Percentiles rank a stretch among this genome's conserved stretches.
Conservation (phyloP, 2,329 filamentous ascomycete species). For the Hypoxylon sp. region DNA sequence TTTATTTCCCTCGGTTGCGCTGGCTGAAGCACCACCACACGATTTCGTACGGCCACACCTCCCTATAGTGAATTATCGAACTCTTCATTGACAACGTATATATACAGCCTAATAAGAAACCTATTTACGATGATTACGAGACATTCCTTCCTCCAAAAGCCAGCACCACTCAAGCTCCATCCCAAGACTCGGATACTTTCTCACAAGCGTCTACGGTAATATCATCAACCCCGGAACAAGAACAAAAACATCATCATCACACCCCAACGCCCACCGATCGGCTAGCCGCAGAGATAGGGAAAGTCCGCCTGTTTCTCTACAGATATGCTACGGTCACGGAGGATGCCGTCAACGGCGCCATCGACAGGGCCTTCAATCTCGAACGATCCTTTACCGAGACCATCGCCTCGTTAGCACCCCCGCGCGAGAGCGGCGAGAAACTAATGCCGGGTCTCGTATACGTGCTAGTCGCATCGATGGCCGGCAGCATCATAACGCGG, state of each 20-base stretch:
- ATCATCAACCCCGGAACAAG: conserved; percentile 49
- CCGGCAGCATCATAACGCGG: conserved; percentile 89
- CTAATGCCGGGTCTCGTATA: conserved; percentile 92
- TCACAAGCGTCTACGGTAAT: conserved; percentile 47
- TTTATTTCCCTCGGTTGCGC: conserved; percentile 56
- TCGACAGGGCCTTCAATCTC: conserved; percentile 85
- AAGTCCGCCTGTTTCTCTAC: conserved; percentile 85
- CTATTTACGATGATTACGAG: conserved; percentile 85
- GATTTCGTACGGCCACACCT: conserved; percentile 46
- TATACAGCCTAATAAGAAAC: conserved; percentile 65
- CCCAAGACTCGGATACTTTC: conserved; percentile 55
- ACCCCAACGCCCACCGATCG: conserved; percentile 89
- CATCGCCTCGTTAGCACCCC: conserved; percentile 87
- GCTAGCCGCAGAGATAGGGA: conserved; percentile 85
- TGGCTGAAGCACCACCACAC: conserved; percentile 64
- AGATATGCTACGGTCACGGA: conserved; percentile 80
- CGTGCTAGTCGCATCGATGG: conserved; percentile 94
- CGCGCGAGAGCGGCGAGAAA: conserved; percentile 87
- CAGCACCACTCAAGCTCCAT: conserved; percentile 48
- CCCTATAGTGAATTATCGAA: neutral
- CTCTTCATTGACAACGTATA: conserved; percentile 24
- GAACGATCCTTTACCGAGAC: conserved; percentile 93
- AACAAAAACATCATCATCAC: conserved; percentile 51
- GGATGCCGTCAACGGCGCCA: conserved; percentile 84
- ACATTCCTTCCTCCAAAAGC: conserved; percentile 54